Evolutionary conservation across 106 monocot species (phyloP).

Genomic region (Dendrobium huoshanense): DNA sequence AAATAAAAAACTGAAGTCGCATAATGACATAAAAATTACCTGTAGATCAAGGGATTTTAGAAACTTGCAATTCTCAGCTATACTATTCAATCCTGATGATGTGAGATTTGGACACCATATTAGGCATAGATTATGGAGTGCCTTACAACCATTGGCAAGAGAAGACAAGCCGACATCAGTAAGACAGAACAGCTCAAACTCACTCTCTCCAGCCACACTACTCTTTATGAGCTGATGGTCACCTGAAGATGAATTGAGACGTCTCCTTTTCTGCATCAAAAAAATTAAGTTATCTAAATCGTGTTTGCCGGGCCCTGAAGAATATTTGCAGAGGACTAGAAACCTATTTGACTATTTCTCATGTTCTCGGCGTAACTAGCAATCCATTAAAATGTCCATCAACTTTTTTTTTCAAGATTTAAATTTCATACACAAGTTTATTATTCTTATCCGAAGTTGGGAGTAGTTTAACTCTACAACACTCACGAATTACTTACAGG

Average conservation of each 20-base stretch:
- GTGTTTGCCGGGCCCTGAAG: background rate
- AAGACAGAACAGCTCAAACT: conserved; percentile 25
- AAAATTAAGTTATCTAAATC: background rate
- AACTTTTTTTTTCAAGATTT: background rate
- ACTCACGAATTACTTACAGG: background rate
- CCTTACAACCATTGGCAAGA: conserved; percentile 53
- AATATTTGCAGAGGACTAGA: background rate
- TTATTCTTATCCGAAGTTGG: background rate
- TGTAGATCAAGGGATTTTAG: conserved; percentile 75
- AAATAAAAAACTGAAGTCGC: too few species aligned
- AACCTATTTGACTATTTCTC: background rate
- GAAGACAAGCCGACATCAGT: conserved; percentile 63
- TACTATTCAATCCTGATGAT: conserved; percentile 50
- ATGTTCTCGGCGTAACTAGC: background rate
- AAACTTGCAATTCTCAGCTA: conserved; percentile 64
- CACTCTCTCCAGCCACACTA: conserved; percentile 26
- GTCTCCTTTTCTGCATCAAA: conserved; percentile 47
- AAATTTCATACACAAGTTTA: background rate
- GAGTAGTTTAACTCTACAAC: background rate
- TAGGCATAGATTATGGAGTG: conserved; percentile 70
- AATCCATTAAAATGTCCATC: background rate
- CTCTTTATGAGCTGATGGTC: conserved; percentile 1
- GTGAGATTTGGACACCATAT: conserved; percentile 84
- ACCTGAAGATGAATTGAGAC: conserved; percentile 8
- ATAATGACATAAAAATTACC: conserved; percentile 23